Base-by-base conservation (phyloP, 2,329 filamentous ascomycete species). In the Cytospora paraplurivora region DNA sequence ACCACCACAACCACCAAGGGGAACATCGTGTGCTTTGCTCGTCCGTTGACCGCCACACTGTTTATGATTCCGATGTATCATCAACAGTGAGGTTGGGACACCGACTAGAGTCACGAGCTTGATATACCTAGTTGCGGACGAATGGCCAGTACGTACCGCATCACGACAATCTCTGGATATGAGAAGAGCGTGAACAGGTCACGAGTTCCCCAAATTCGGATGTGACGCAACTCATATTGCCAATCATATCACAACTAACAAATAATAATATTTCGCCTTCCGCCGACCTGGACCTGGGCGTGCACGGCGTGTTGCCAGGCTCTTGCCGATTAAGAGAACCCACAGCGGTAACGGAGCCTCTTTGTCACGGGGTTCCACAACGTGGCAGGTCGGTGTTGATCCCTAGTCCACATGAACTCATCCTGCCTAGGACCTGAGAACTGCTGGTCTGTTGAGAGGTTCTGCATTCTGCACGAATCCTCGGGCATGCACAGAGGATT, bases 291-390 rank as follows among this genome's bases (percentile, higher is more conserved):
- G 57, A 50, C 51, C 59, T 59, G 56, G 59, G 27, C 27, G 27
- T 27, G 27, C 27, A 27, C 27, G 27, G 27, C 27, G 27, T 27
- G 27, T 4, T 27, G 27, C 27, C 27, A 27, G 27, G 27, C 27
- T n/a, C 38, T 35, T 41, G 37, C 37, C 34, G 38, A 32, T 21
- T 33, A 38, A n/a, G 54, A 51, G 19, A 13, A 19, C 19, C 33
- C 56, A 56, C 63, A 58, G 63, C 63, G 63, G 63, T 65, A 52
- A 62, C 63, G 60, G 63, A 62, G 63, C n/a, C 2, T 55, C 59
- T 62, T 52, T 52, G 63, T 65, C 50, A 55, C 56, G 27, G 53
- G 60, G 59, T 51, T 57, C 59, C 59, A 50, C 59, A 55, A 62
- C n/a, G 32, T 47, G 53, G 51, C 52, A 37, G 38, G 44, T 44